Conservation (phyloP, 2,329 filamentous ascomycete genomes). For the Chaetoscypha palmicola region DNA sequence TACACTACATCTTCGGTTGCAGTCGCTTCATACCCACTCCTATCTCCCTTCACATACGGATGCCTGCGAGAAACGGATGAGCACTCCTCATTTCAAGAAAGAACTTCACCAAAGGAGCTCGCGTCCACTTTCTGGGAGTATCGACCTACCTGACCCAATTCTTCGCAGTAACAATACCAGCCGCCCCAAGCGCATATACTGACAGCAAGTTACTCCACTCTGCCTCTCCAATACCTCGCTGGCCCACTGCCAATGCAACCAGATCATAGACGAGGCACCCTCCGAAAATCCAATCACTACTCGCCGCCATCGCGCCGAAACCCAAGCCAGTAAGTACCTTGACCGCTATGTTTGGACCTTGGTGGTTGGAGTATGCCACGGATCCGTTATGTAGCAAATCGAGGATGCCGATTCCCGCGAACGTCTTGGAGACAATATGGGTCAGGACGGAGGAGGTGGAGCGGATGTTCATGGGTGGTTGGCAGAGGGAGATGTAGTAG, state of each 20-base stretch:
- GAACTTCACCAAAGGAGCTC: not conserved
- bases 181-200: conserved; percentile 43
- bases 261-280: conserved; percentile 53
- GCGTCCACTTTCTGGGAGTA: not conserved
- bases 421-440: conserved; percentile 51
- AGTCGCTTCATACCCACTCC: not conserved
- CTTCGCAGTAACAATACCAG: conserved; percentile 44
- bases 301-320: conserved; percentile 41
- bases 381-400: conserved; percentile 53
- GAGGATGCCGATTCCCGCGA: conserved; percentile 52
- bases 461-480: conserved; percentile 42
- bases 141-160: conserved; percentile 45
- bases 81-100: not conserved
- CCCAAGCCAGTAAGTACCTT: conserved; percentile 47
- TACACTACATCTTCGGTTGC: not conserved
- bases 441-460: conserved; percentile 48
- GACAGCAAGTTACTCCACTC: conserved; percentile 46
- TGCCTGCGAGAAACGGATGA: not conserved
- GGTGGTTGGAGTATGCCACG: conserved; percentile 46
- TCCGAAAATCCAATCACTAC: conserved; percentile 54
- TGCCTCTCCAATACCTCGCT: conserved; percentile 36
- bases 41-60: not conserved
- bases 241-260: conserved; percentile 46
- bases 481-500: conserved; percentile 43
- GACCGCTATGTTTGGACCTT: conserved; percentile 38